Evolutionary conservation across 148 eudicot species (phyloP).

Genomic region (Suaeda aralocaspica): DNA sequence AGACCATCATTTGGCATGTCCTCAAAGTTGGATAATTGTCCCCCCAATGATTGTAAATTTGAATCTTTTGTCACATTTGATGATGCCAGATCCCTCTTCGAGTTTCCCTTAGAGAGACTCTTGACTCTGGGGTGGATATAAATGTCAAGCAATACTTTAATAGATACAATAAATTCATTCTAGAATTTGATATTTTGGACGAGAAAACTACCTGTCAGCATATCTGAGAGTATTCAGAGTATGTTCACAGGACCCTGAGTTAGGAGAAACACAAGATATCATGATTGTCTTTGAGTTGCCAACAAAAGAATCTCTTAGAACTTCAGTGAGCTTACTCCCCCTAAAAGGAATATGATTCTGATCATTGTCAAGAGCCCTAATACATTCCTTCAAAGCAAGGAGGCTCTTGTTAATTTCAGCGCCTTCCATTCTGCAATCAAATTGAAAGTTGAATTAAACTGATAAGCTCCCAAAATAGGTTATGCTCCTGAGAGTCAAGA

Average conservation of each 20-base stretch:
- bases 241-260: slow-evolving; percentile 79
- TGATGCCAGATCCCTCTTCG: slow-evolving; percentile 44
- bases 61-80: slow-evolving; percentile 43
- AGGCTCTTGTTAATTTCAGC: slow-evolving; percentile 84
- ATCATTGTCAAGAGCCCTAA: slow-evolving; percentile 77
- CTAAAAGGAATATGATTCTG: slow-evolving; percentile 81
- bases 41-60: slow-evolving; percentile 31
- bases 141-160: not conserved
- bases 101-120: slow-evolving; percentile 72
- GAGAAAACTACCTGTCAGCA: slow-evolving; percentile 61
- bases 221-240: slow-evolving; percentile 81
- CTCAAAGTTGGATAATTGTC: slow-evolving; percentile 30
- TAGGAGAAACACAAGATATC: slow-evolving; percentile 84
- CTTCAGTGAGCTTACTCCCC: slow-evolving; percentile 85
- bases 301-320: slow-evolving; percentile 74
- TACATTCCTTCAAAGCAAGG: slow-evolving; percentile 80
- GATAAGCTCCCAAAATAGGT: not conserved
- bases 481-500: not conserved
- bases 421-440: slow-evolving; percentile 68
- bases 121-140: slow-evolving; percentile 47
- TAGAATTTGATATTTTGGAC: not conserved
- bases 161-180: not conserved
- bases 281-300: slow-evolving; percentile 77
- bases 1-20: slow-evolving; percentile 29
- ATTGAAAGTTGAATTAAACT: not conserved